Evolutionary conservation across 306 rosid species (phyloP), one percentile per base, ranked within the genome.

Genomic region (Ceratonia siliqua): DNA sequence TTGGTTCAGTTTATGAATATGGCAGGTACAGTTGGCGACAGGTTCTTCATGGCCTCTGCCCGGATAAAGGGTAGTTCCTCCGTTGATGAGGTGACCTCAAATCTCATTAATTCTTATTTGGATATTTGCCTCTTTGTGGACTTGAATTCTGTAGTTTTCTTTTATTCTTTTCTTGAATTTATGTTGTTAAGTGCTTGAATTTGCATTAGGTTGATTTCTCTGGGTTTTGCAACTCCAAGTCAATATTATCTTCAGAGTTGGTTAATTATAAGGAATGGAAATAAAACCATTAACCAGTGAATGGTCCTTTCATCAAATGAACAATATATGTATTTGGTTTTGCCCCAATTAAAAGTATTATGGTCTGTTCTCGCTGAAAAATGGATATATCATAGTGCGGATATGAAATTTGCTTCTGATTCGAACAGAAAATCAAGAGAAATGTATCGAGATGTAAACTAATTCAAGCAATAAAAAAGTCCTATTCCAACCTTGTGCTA

Each of bases 41-140:
- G 81, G 2, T 78, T 88, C 84, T 89, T 91, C 81, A 62, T 73
- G 62, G 95, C 95, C 50, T 86, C 85, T 54, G 95, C 97, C 3
- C 81, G 89, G 54, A 78, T 74, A 9, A 81, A 63, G 30, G 72
- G 70, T 56, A 71, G 66, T 27, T 25, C 85, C 20, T 85, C 91
- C 27, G 87, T 89, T 11, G 89, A 86, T 76, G 79, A 91, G 95
- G 97, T 87, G 35, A 63, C 11, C 39, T 70, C 62, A 33, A 2
- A 4, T 20, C 20, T 41, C 27, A 15, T 14, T 6, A 4, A 12
- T 54, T 20, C 13, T 5, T 20, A 11, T 5, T 39, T 9, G 4
- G 50, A 7, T 43, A 10, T 5, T 14, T 43, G 18, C 5, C 3
- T 27, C 65, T 25, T 38, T 12, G 0, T 8, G 8, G 7, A 32